Evolutionary conservation across 257 asterid species (phyloP).

Genomic region (Echites panduratus): DNA sequence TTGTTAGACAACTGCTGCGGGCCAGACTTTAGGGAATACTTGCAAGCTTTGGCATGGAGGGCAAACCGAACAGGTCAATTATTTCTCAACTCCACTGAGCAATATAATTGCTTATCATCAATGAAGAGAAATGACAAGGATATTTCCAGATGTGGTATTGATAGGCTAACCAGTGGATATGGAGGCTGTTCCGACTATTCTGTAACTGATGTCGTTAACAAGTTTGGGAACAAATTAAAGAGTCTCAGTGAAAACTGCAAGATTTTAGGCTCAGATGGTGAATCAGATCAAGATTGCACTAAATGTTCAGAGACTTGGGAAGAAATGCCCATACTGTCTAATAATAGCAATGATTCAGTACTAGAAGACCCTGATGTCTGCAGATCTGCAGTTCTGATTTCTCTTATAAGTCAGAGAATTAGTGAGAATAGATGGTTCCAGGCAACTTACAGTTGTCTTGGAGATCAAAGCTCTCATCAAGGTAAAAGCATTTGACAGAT

Average conservation of each 20-base stretch:
- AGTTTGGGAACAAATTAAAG: constrained; percentile 28
- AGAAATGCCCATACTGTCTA: constrained; percentile 19
- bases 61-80: constrained; percentile 40
- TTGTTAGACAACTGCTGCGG: constrained; percentile 37
- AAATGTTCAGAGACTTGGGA: constrained; percentile 45
- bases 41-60: constrained; percentile 38
- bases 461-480: constrained; percentile 27
- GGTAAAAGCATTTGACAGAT: constrained; percentile 28
- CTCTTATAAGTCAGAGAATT: constrained; percentile 42
- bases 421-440: constrained; percentile 43
- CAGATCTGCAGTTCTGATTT: constrained; percentile 42
- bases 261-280: constrained; percentile 28
- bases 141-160: constrained; percentile 42
- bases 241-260: constrained; percentile 36
- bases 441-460: constrained; percentile 44
- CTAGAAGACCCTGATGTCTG: constrained; percentile 34
- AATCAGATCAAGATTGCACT: constrained; percentile 26
- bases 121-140: constrained; percentile 14
- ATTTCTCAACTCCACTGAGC: constrained; percentile 40
- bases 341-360: constrained; percentile 8
- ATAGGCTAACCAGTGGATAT: constrained; percentile 45
- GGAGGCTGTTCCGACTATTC: constrained; percentile 62
- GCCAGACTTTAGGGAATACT: constrained; percentile 26
- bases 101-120: constrained; percentile 29
- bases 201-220: constrained; percentile 30